phyloP scores from a whole-genome alignment of 768 basidiomycete species.

The Wakefieldia striispora region DNA sequence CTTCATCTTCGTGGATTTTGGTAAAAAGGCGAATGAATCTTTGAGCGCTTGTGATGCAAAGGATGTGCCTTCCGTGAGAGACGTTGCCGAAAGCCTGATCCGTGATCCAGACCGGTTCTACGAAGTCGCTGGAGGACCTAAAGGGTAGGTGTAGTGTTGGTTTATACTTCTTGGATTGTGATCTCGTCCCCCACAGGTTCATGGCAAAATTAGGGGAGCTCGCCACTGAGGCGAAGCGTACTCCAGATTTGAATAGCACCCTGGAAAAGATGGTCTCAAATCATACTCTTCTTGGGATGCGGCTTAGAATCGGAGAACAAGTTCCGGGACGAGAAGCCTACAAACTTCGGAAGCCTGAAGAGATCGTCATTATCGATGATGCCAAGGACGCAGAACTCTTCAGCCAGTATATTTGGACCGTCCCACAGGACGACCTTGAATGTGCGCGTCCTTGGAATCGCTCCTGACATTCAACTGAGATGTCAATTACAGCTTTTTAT shows the following conservation, averaged over 20 bases:
- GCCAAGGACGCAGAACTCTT: conserved; percentile 73
- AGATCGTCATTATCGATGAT: conserved; percentile 83
- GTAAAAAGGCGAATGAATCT: conserved; percentile 71
- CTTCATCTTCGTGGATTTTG: conserved; percentile 88
- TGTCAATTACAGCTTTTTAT: conserved; percentile 57
- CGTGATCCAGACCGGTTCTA: conserved; percentile 67
- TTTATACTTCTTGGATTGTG: background rate
- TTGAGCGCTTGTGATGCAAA: conserved; percentile 80
- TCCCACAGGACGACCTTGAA: conserved; percentile 92
- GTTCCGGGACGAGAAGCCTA: conserved; percentile 30
- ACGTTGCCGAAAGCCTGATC: conserved; percentile 66
- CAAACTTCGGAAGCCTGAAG: conserved; percentile 59
- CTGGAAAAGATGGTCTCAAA: conserved; percentile 60
- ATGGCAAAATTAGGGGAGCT: conserved; percentile 77
- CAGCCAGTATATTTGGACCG: conserved; percentile 63
- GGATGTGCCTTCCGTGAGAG: conserved; percentile 78
- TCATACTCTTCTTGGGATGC: conserved; percentile 68
- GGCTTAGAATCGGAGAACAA: conserved; percentile 41
- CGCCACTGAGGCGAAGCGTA: conserved; percentile 69
- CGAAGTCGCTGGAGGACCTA: conserved; percentile 51
- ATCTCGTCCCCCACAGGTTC: conserved; percentile 47
- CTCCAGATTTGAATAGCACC: conserved; percentile 44
- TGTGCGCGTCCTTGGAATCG: conserved; percentile 33
- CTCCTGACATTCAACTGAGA: background rate
- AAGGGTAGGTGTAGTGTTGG: conserved; percentile 44